Evolutionary conservation across 129 eudicot species (phyloP).

Genomic region (Helianthus tuberosus): DNA sequence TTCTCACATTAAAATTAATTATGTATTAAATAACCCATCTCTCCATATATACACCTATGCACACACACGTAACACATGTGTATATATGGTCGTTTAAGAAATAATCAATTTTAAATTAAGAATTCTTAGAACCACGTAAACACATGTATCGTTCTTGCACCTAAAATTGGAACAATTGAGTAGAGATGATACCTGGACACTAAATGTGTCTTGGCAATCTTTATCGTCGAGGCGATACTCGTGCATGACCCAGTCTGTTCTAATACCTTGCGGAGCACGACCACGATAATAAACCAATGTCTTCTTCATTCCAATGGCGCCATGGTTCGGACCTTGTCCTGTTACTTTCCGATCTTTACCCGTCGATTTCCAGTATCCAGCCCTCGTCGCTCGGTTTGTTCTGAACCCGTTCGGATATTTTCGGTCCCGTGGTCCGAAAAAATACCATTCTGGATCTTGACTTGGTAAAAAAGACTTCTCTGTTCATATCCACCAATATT

Average conservation of each 20-base stretch:
- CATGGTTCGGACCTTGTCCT: slow-evolving; percentile 46
- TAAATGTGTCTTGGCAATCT: slow-evolving; percentile 65
- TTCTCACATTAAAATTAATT: neutral
- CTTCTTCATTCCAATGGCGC: slow-evolving; percentile 93
- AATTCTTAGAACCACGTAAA: too few relatives aligned
- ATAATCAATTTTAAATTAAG: too few relatives aligned
- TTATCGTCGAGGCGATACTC: slow-evolving; percentile 94
- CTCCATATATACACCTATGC: too few relatives aligned
- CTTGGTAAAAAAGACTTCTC: slow-evolving; percentile 87
- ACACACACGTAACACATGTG: too few relatives aligned
- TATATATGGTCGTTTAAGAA: too few relatives aligned
- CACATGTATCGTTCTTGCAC: too few relatives aligned
- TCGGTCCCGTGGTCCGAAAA: slow-evolving; percentile 92
- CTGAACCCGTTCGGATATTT: slow-evolving; percentile 94
- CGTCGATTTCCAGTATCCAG: slow-evolving; percentile 98
- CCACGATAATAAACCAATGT: slow-evolving; percentile 95
- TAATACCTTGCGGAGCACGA: slow-evolving; percentile 91
- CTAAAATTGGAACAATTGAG: neutral
- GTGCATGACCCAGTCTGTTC: slow-evolving; percentile 99
- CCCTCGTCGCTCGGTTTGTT: slow-evolving; percentile 91
- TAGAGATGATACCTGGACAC: slow-evolving; percentile 61
- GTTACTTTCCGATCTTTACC: slow-evolving; percentile 89
- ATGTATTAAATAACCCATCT: neutral
- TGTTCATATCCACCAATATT: slow-evolving; percentile 19
- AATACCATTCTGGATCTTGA: slow-evolving; percentile 97